Evolutionary conservation across 1,139 yeast genomes (phyloP), one percentile per base, ranked within the genome.

Genomic region (Taphrina populina): DNA sequence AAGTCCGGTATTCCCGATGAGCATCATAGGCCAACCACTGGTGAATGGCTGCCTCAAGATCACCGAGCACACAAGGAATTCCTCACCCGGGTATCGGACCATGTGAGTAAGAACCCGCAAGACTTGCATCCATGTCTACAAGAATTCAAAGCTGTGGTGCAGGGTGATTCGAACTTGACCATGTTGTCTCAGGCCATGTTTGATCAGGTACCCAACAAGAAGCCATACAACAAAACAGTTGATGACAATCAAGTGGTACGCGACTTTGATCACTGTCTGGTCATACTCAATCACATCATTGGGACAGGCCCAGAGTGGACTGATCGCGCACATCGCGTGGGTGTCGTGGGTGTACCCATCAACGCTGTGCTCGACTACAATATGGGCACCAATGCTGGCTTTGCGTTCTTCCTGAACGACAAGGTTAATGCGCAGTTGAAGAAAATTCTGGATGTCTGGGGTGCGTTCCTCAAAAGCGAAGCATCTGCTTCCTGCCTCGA

Each of bases 381-480:
- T 37, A 43, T 43, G 47, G 47, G 47, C 23, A 43, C 47, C 27
- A 30, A 35, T 5, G 47, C 47, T 8, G 47, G 47, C 10, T 43
- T 43, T 37, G 47, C 47, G 4, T 43, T 43, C 37, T 43, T 43
- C 47, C 47, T 43, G 29, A 37, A 43, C 13, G 33, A 6, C 32
- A 26, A 29, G 8, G 47, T 43, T 29, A 43, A 43, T 30, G 34
- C 8, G 11, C 26, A 30, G 23, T 30, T 43, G 37, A 43, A 43
- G 47, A 43, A 43, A 37, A 43, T 43, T 20, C 47, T 43, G 17
- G 47, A 43, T 19, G 47, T 43, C 35, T 43, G 47, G 47, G 47
- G 47, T n/a, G 47, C n/a, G 2, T 43, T 43, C 19, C 27, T 43
- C 5, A 29, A 43, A 37, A 30, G 37, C 13, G 47, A 43, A 13